These are phyloP conservation scores for Typha latifolia DNA, from an alignment of 176 grass and related monocot genomes.

Conservation along the genomic window DNA sequence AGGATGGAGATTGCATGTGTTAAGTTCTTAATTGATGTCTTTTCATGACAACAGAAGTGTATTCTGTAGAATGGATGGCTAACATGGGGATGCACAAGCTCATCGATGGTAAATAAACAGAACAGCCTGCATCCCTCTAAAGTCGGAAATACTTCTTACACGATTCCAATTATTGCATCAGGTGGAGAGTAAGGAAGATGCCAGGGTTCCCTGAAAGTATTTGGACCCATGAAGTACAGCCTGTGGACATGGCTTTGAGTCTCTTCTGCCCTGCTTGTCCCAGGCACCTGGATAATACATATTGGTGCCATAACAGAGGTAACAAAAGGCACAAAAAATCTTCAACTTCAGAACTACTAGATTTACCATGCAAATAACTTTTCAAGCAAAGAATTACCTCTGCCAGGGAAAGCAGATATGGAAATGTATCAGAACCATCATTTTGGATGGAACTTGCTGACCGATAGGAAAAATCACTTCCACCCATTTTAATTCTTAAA, in stretches of 20 bases:
- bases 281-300: slow-evolving; percentile 58
- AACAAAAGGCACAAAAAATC: background rate
- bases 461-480: slow-evolving; percentile 54
- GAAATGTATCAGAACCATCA: slow-evolving; percentile 73
- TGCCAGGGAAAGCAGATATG: slow-evolving; percentile 87
- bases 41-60: no score
- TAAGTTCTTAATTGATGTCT: no score
- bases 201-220: slow-evolving; percentile 94
- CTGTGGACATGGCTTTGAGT: slow-evolving; percentile 95
- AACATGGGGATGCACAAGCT: background rate
- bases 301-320: background rate
- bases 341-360: background rate
- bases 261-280: slow-evolving; percentile 88
- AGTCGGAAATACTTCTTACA: slow-evolving; percentile 42
- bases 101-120: background rate
- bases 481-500: slow-evolving; percentile 89
- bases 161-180: slow-evolving; percentile 95
- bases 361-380: background rate
- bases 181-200: slow-evolving; percentile 97
- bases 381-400: slow-evolving; percentile 43
- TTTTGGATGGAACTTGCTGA: slow-evolving; percentile 66
- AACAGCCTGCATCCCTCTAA: background rate
- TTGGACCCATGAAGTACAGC: slow-evolving; percentile 99
- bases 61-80: background rate
- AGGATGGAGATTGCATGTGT: no score